These are phyloP conservation scores for Conticribra guillardii DNA, from an alignment of 108 stramenopile species.

Conservation along the genomic window DNA sequence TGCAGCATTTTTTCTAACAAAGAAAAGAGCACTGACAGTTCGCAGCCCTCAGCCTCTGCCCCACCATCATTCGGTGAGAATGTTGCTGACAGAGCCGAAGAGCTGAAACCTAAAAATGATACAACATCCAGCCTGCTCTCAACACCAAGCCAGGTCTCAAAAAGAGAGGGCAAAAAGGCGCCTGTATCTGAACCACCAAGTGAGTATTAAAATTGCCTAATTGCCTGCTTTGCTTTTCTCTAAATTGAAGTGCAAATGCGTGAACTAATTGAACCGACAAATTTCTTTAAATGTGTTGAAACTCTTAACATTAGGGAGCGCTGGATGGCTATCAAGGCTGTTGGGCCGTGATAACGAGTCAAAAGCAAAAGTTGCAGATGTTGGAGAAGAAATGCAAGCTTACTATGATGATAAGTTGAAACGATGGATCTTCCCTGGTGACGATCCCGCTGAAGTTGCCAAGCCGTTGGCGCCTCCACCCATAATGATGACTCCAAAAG, in stretches of 20 bases:
- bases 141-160: slow-evolving; percentile 24
- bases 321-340: slow-evolving; percentile 64
- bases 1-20: background rate
- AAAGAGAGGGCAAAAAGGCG: slow-evolving; percentile 31
- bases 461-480: slow-evolving; percentile 85
- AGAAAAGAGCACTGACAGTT: slow-evolving; percentile 6
- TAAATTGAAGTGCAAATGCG: too few species aligned
- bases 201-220: slow-evolving; percentile 15
- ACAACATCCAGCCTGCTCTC: slow-evolving; percentile 15
- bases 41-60: slow-evolving; percentile 31
- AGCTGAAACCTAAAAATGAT: slow-evolving; percentile 14
- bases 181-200: slow-evolving; percentile 49
- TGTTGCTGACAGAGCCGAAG: slow-evolving; percentile 1
- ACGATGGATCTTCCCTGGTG: slow-evolving; percentile 82
- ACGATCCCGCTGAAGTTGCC: slow-evolving; percentile 73
- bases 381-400: slow-evolving; percentile 77
- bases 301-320: slow-evolving; percentile 41
- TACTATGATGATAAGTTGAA: slow-evolving; percentile 71
- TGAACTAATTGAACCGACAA: too few species aligned
- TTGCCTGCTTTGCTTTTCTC: slow-evolving; percentile 2
- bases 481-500: slow-evolving; percentile 32
- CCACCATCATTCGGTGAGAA: slow-evolving; percentile 26
- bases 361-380: slow-evolving; percentile 67
- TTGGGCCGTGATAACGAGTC: slow-evolving; percentile 72
- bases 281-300: too few species aligned